phyloP scores from a whole-genome alignment of 768 basidiomycete genomes.

The Fistulinella prunicolor region DNA sequence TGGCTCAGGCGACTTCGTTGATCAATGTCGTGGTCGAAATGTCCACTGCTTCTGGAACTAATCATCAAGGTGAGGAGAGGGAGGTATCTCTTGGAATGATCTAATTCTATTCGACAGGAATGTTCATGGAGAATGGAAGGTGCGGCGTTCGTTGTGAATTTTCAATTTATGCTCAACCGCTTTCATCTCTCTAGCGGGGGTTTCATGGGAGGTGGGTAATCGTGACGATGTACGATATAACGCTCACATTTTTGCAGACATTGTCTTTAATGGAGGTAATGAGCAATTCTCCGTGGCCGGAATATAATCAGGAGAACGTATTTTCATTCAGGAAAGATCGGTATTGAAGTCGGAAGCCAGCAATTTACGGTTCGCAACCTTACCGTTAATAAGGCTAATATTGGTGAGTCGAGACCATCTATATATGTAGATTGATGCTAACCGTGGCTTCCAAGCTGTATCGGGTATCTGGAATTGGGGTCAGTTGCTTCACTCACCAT shows the following conservation, averaged over 20 bases:
- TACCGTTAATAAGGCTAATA: constrained; percentile 46
- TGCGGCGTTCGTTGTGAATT: constrained; percentile 4
- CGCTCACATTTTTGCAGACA: constrained; percentile 22
- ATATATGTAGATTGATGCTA: neutral
- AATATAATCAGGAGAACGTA: neutral
- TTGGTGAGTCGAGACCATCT: constrained; percentile 25
- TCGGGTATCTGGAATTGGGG: constrained; percentile 43
- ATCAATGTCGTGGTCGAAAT: constrained; percentile 70
- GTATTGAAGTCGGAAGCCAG: constrained; percentile 75
- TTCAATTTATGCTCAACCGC: neutral
- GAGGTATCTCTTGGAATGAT: neutral
- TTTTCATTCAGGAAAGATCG: constrained; percentile 39
- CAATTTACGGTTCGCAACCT: constrained; percentile 73
- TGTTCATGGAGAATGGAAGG: constrained; percentile 80
- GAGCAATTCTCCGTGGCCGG: neutral
- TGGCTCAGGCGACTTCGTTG: constrained; percentile 72
- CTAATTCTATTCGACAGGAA: constrained; percentile 24
- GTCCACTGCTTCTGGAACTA: constrained; percentile 59
- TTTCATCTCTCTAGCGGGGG: constrained; percentile 33
- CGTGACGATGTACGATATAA: neutral
- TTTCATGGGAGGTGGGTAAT: constrained; percentile 50
- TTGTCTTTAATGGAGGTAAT: constrained; percentile 43
- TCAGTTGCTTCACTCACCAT: constrained; percentile 10
- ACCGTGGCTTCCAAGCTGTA: constrained; percentile 19
- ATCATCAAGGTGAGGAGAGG: constrained; percentile 57